Conservation (phyloP, 2,329 filamentous ascomycete genomes). For the Elsinoe fawcettii region DNA sequence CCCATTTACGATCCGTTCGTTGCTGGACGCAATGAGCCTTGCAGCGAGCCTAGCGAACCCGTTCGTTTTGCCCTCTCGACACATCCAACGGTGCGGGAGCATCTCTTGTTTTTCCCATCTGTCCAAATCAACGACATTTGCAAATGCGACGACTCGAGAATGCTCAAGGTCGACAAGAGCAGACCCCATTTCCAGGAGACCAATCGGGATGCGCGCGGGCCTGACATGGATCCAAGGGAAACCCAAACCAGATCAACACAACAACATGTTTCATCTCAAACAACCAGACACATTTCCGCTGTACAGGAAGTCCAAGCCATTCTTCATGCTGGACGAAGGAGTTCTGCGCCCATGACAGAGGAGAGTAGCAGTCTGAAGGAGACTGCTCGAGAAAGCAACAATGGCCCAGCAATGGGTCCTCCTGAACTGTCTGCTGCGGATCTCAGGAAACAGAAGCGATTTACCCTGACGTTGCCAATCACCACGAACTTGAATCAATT, state of each 20-base stretch:
- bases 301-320: conserved; percentile 1
- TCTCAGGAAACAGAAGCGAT: conserved; percentile 31
- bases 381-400: background rate
- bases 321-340: conserved; percentile 4
- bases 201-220: conserved; percentile 9
- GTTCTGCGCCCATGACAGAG: conserved; percentile 9
- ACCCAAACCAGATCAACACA: conserved; percentile 13
- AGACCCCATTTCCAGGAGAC: background rate
- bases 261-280: conserved; percentile 13
- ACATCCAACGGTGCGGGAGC: background rate
- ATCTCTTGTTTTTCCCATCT: background rate
- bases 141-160: background rate
- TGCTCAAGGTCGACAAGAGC: background rate
- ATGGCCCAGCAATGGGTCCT: background rate
- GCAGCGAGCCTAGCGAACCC: background rate
- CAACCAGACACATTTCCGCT: conserved; percentile 2
- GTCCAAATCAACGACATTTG: background rate
- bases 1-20: background rate
- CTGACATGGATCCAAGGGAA: conserved; percentile 1
- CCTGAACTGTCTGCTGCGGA: background rate
- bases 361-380: background rate
- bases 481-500: conserved; percentile 28
- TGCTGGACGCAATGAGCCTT: background rate
- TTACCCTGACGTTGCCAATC: conserved; percentile 44
- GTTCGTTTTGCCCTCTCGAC: conserved; percentile 2